These are phyloP conservation scores for Plantago coronopus DNA, from an alignment of 305 asterid genomes.

Conservation along the genomic window DNA sequence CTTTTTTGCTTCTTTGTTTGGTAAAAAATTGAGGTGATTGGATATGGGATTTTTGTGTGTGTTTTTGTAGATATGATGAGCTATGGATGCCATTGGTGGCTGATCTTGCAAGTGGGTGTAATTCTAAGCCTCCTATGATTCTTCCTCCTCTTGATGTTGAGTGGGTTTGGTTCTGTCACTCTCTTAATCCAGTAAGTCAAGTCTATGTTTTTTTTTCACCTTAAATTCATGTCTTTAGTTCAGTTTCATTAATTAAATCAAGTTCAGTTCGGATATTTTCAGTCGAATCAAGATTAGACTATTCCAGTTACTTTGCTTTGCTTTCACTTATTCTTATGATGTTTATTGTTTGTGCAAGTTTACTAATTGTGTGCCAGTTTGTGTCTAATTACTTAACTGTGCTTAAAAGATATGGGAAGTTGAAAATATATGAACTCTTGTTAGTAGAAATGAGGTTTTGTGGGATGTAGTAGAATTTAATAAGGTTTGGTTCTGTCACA, in stretches of 20 bases:
- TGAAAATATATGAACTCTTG: too few species aligned
- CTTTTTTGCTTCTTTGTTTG: neutral
- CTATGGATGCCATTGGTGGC: constrained; percentile 91
- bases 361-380: too few species aligned
- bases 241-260: too few species aligned
- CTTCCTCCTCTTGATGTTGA: constrained; percentile 92
- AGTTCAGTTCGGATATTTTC: too few species aligned
- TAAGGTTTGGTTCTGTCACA: too few species aligned
- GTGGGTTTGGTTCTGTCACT: constrained; percentile 93
- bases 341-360: too few species aligned
- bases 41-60: constrained; percentile 14
- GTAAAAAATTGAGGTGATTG: constrained; percentile 7
- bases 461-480: neutral
- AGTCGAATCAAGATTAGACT: too few species aligned
- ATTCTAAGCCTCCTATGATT: constrained; percentile 63
- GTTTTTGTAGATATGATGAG: constrained; percentile 58
- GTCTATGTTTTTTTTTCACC: too few species aligned
- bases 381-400: too few species aligned
- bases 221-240: too few species aligned
- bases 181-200: constrained; percentile 69
- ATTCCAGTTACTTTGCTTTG: neutral
- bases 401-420: too few species aligned
- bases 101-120: constrained; percentile 46
- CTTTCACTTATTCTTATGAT: too few species aligned
- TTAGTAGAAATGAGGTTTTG: neutral